Base-by-base conservation (phyloP, 306 rosid species). In the Vigna hirtella region DNA sequence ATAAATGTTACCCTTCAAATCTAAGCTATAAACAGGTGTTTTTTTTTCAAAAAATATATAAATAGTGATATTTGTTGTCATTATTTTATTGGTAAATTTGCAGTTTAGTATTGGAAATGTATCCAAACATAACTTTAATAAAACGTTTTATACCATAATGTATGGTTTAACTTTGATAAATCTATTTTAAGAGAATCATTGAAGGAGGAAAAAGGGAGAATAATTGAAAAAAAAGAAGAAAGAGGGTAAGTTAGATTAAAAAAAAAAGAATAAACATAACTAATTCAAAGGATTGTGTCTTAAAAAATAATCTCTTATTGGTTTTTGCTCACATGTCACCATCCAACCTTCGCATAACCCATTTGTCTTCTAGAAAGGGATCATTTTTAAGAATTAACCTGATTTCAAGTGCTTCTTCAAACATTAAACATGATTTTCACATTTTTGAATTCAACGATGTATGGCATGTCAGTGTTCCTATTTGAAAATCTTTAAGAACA, bases 391-490 rank as follows among this genome's bases (percentile, higher is more conserved):
- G 53, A 72, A 48, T 36, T 55, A 11, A 16, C 22, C 4, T 48
- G 51, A 73, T 66, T 78, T 66, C 56, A 66, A 14, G 12, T 3
- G 49, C 18, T 13, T 78, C 30, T 7, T 51, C 11, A 58, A 10
- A 58, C 72, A 34, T 55, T 14, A 28, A 9, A 72, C 18, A 28
- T 9, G 73, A 59, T 40, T 67, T 20, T 9, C 26, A 5, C 59
- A 56, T 61, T 63, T 20, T 63, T 20, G 76, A 59, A 57, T 26
- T 22, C 64, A 20, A 36, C 40, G 8, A 61, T 59, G 20, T 18
- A 69, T 2, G 47, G 0, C 10, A 42, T 9, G 47, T 42, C 2
- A 8, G 47, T 42, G 2, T 42, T 10, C 11, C 49, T 0, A 43
- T 40, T 40, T 9, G 1, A 40, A 40, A 40, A 40, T 8, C 45